Base-by-base conservation (phyloP, 495 filamentous ascomycete species). In the Penicillium silybi region DNA sequence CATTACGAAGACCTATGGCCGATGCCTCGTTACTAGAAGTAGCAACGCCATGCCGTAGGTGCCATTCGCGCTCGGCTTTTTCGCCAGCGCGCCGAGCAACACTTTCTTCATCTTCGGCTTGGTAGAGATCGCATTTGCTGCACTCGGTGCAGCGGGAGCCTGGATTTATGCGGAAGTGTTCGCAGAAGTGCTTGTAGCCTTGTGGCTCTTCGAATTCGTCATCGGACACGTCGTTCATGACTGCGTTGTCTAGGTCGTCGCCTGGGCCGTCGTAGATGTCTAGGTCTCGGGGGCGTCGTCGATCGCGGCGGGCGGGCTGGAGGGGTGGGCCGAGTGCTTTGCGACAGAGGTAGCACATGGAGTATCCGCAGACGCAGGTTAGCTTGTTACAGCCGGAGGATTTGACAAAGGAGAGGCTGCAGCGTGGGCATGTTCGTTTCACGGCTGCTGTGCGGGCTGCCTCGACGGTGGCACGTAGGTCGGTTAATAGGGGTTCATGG, bases 311-410 rank as follows among this genome's bases (percentile, higher is more conserved):
- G 29, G 25, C 26, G 3, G 57, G 37, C 9, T 52, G 63, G 2
- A 67, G 32, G 0, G 60, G 64, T 26, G 65, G 55, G 4, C 68
- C 71, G 0, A 80, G 62, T 17, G 74, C 74, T 54, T 79, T 74
- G 22, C 88, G 86, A 63, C 88, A 95, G 37, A 95, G 80, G 54
- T 95, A 97, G 72, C 93, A 98, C 93, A 98, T 98, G 52, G 86
- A 85, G 69, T 97, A 98, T 0, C 93, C 92, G 66, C 93, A 98
- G n/a, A 89, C 80, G 65, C 93, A 98, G n/a, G 88, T 92, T 15
- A 98, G 71, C 67, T 96, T 97, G 72, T 98, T 98, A 77, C 93
- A 98, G 53, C 93, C 93, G 27, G 86, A 84, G 2, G 80, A 83
- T 63, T 97, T 97, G 67, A 98, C 86, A 62, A 98, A 97, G 15